Evolutionary conservation across 1,139 yeast genomes (phyloP).

Genomic region (Pichia sp.): DNA sequence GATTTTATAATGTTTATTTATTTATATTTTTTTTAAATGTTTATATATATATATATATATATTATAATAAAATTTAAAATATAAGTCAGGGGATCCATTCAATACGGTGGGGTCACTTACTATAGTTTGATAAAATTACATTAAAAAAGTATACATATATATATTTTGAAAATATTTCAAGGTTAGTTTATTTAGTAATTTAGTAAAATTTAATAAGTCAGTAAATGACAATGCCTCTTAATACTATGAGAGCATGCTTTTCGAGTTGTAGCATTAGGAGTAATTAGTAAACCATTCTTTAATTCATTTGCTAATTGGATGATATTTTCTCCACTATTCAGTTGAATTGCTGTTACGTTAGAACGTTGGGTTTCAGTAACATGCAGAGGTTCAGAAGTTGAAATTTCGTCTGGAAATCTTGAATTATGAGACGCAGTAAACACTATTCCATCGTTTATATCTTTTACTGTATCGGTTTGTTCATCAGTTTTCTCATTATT

Average conservation of each 20-base stretch:
- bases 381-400: not conserved
- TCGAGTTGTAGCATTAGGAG: constrained; percentile 23
- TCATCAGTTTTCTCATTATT: no score
- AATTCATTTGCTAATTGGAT: constrained; percentile 11
- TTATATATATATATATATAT: no score
- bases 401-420: not conserved
- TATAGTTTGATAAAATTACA: no score
- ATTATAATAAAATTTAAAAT: no score
- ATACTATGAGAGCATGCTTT: constrained; percentile 20
- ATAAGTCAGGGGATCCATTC: no score
- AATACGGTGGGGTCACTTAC: no score
- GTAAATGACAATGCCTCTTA: constrained; percentile 25
- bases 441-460: not conserved
- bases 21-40: no score
- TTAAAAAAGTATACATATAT: no score
- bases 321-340: constrained; percentile 5
- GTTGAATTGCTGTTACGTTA: constrained; percentile 9
- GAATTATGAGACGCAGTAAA: not conserved
- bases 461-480: no score
- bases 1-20: no score
- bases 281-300: constrained; percentile 14
- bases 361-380: constrained; percentile 6
- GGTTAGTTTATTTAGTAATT: not conserved
- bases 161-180: no score
- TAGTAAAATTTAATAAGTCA: constrained; percentile 1